Evolutionary conservation across 208 protist genomes (phyloP).

Genomic region (Leishmania gerbilli): DNA sequence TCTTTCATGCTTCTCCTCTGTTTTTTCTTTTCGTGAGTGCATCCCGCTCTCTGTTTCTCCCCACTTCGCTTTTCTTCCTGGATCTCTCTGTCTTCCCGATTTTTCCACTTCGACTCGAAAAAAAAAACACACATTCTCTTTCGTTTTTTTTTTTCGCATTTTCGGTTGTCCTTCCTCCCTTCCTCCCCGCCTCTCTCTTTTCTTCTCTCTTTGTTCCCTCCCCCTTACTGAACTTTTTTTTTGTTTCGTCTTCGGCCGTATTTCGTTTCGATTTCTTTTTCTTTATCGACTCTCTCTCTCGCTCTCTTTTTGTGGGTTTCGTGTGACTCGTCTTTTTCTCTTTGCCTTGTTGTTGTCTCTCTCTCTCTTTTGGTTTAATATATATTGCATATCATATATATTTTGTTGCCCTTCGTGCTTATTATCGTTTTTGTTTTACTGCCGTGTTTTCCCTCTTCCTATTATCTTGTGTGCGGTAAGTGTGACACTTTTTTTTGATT

Average conservation of each 20-base stretch:
- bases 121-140: neutral
- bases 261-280: slow-evolving; percentile 1
- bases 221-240: neutral
- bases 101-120: neutral
- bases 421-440: neutral
- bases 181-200: neutral
- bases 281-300: slow-evolving; percentile 13
- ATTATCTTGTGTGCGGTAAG: neutral
- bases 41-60: neutral
- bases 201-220: neutral
- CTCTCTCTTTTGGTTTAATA: neutral
- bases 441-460: neutral
- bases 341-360: neutral
- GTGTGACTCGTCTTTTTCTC: neutral
- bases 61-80: neutral
- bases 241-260: neutral
- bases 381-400: neutral
- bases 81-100: neutral
- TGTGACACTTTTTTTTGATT: neutral
- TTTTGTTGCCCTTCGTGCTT: neutral
- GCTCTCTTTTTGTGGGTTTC: neutral
- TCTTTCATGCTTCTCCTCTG: neutral
- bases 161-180: neutral
- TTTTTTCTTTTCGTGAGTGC: slow-evolving; percentile 1
- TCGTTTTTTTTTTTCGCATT: neutral